phyloP scores from a whole-genome alignment of 108 stramenopile genomes.

The Seminavis robusta region DNA sequence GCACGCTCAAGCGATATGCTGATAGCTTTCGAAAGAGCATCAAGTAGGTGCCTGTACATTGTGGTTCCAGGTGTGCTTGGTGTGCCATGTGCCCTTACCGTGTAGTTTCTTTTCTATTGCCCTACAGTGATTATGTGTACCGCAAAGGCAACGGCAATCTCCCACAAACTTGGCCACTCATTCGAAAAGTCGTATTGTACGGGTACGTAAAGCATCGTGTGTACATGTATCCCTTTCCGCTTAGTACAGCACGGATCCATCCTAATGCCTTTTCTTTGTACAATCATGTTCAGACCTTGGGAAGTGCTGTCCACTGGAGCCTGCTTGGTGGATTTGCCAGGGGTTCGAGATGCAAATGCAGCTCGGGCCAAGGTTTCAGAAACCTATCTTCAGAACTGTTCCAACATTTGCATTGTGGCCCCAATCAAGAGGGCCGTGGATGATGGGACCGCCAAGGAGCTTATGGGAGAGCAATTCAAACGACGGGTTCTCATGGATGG shows the following conservation, averaged over 20 bases:
- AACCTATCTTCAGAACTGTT: conserved; percentile 35
- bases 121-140: conserved; percentile 40
- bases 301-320: conserved; percentile 8
- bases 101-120: no score
- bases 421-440: conserved; percentile 41
- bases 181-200: conserved; percentile 30
- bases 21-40: conserved; percentile 23
- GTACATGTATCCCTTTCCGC: no score
- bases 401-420: conserved; percentile 42
- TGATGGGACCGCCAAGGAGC: conserved; percentile 45
- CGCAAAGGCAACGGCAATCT: conserved; percentile 34
- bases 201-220: no score
- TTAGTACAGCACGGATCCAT: no score
- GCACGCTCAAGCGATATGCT: conserved; percentile 28
- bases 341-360: conserved; percentile 38
- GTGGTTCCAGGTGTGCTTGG: no score
- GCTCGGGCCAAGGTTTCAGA: conserved; percentile 46
- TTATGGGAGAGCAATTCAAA: conserved; percentile 48
- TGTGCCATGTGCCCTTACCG: no score
- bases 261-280: no score
- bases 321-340: conserved; percentile 23
- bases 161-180: conserved; percentile 48
- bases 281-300: no score
- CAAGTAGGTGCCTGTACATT: no score
- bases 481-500: conserved; percentile 53